Base-by-base conservation (phyloP, 2,329 filamentous ascomycete genomes). In the Pseudocercospora fijiensis region DNA sequence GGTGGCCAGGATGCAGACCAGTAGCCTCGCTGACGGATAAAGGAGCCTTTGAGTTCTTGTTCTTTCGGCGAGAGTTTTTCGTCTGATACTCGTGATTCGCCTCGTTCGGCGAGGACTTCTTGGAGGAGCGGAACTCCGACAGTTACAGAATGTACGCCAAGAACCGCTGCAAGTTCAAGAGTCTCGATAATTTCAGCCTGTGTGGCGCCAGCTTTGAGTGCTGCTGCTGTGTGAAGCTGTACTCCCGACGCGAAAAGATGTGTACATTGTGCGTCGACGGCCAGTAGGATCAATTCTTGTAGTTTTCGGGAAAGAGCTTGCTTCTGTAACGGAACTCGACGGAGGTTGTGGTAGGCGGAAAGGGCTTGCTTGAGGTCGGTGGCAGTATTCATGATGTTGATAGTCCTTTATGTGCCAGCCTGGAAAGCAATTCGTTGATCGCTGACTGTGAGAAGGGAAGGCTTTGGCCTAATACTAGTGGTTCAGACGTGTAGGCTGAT, bases 111-210 rank as follows among this genome's bases (percentile, higher is more conserved):
- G 61, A 83, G 71, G 0, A 83, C 79, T 60, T 83, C 80, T 6
- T 79, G 76, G 0, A 83, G 71, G 3, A 82, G 67, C 0, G 81
- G 81, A 0, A 82, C 78, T 0, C 80, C 81, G 8, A 81, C 78
- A 49, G 79, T 64, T 1, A 64, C 80, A 0, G 80, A 78, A 62
- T 83, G 81, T 9, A 83, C 81, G 0, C 81, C 80, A 5, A 83
- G 68, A 1, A 79, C 80, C 56, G 73, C 75, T 1, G 78, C 78
- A 18, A 83, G 64, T 62, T 79, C 79, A 3, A 83, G 74, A 0
- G 78, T 76, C 67, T 83, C 81, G 33, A 82, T 71, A 13, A 82
- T 75, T 67, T 83, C 80, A 2, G 72, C 71, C 8, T 72, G 69
- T 0, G 73, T 76, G 0, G 81, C 81, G 2, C 81, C 80, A 18